A percentile compares a stretch with the other conserved stretches of the same genome.
These are phyloP conservation scores for Plectosphaerella cucumerina DNA, from an alignment of 2,329 filamentous ascomycete genomes.

Conservation along the genomic window DNA sequence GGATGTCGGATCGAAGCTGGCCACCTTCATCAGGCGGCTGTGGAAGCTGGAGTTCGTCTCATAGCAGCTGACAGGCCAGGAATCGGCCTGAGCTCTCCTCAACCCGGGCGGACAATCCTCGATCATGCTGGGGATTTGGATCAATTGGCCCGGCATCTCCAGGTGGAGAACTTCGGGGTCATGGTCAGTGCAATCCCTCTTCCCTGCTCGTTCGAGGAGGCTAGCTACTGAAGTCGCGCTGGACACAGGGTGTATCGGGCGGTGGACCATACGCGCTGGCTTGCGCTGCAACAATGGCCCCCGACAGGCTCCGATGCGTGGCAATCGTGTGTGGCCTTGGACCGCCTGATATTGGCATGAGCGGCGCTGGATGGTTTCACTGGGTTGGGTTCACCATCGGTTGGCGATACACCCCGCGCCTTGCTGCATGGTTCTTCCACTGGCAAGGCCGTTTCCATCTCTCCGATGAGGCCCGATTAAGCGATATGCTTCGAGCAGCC, in stretches of 20 bases:
- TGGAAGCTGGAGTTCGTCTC: slow-evolving; percentile 22
- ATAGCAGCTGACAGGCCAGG: slow-evolving; percentile 37
- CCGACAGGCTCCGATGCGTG: slow-evolving; percentile 10
- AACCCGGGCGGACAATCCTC: slow-evolving; percentile 22
- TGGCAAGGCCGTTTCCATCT: slow-evolving; percentile 3
- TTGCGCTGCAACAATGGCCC: slow-evolving; percentile 9
- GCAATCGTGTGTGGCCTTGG: slow-evolving; percentile 15
- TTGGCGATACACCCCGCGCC: slow-evolving; percentile 8
- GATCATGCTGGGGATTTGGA: slow-evolving; percentile 16
- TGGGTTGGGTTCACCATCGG: slow-evolving; percentile 11
- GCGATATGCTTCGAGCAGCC: slow-evolving; percentile 3
- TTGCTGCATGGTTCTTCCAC: slow-evolving; percentile 7
- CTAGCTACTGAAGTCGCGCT: background rate
- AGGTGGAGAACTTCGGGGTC: slow-evolving; percentile 5
- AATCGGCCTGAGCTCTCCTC: slow-evolving; percentile 32
- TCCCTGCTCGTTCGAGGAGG: accelerated
- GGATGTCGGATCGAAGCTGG: slow-evolving; percentile 32
- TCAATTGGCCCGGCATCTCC: slow-evolving; percentile 7
- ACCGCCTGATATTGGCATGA: slow-evolving; percentile 15
- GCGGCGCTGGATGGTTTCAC: slow-evolving; percentile 10
- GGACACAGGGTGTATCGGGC: slow-evolving; percentile 13
- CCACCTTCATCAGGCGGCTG: slow-evolving; percentile 19
- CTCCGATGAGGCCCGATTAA: slow-evolving; percentile 5
- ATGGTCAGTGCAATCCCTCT: background rate
- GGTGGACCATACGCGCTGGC: slow-evolving; percentile 17